Evolutionary conservation across 495 filamentous ascomycete genomes (phyloP).

Genomic region (Xylaria intraflava): DNA sequence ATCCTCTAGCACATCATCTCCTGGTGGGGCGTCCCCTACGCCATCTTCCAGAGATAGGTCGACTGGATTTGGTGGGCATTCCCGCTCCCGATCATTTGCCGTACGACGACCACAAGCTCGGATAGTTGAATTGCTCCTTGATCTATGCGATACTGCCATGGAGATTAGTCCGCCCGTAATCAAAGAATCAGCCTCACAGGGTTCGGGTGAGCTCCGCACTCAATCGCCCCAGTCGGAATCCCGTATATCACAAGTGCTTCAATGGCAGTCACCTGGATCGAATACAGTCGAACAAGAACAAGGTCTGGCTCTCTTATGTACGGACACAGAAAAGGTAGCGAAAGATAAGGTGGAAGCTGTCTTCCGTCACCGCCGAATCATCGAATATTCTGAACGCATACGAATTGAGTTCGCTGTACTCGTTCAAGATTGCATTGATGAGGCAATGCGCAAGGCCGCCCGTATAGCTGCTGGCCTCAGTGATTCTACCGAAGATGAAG

Average conservation of each 20-base stretch:
- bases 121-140: slow-evolving; percentile 88
- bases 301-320: slow-evolving; percentile 77
- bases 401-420: slow-evolving; percentile 84
- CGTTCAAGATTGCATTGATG: slow-evolving; percentile 91
- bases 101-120: slow-evolving; percentile 81
- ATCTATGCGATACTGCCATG: slow-evolving; percentile 90
- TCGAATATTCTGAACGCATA: slow-evolving; percentile 94
- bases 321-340: slow-evolving; percentile 77
- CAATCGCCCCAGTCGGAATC: slow-evolving; percentile 93
- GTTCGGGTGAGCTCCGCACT: slow-evolving; percentile 68
- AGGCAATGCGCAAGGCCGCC: slow-evolving; percentile 83
- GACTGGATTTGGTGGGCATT: slow-evolving; percentile 61
- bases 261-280: slow-evolving; percentile 90
- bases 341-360: slow-evolving; percentile 88
- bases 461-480: slow-evolving; percentile 81
- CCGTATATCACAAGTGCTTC: slow-evolving; percentile 82
- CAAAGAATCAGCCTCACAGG: slow-evolving; percentile 66
- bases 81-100: slow-evolving; percentile 72
- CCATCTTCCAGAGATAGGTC: slow-evolving; percentile 76
- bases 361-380: slow-evolving; percentile 80
- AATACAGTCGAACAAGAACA: slow-evolving; percentile 93
- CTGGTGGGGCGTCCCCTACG: slow-evolving; percentile 59
- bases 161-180: slow-evolving; percentile 92
- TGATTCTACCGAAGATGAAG: slow-evolving; percentile 59
- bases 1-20: slow-evolving; percentile 51